phyloP scores from a whole-genome alignment of 257 asterid genomes.

The Fraxinus quadrangulata region DNA sequence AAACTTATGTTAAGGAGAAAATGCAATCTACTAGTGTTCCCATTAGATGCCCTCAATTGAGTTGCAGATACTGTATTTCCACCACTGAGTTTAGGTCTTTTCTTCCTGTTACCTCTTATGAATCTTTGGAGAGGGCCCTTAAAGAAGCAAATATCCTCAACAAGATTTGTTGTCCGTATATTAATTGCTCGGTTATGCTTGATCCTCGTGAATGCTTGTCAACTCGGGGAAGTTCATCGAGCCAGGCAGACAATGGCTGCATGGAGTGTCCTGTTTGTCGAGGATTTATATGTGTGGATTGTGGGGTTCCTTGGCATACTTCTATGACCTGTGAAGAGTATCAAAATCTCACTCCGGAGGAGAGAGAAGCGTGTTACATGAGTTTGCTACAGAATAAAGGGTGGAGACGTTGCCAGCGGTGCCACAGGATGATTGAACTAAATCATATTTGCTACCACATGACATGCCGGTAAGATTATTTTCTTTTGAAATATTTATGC shows the following conservation, averaged over 20 bases:
- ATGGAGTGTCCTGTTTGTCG: constrained; percentile 81
- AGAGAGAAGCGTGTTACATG: constrained; percentile 56
- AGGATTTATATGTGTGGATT: constrained; percentile 67
- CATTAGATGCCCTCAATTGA: constrained; percentile 70
- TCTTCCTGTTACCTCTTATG: constrained; percentile 73
- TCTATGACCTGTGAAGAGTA: constrained; percentile 80
- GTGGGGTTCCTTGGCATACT: constrained; percentile 89
- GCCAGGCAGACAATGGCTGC: constrained; percentile 52
- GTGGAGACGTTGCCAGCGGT: constrained; percentile 74
- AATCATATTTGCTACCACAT: constrained; percentile 73
- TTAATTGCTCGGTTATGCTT: constrained; percentile 70
- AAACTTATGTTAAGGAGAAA: constrained; percentile 76
- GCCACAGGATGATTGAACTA: constrained; percentile 70
- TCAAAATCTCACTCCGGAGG: constrained; percentile 61
- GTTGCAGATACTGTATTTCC: constrained; percentile 75
- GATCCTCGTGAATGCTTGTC: constrained; percentile 66
- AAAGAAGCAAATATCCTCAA: constrained; percentile 46
- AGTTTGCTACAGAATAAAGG: constrained; percentile 53
- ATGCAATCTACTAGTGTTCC: constrained; percentile 60
- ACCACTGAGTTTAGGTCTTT: constrained; percentile 59
- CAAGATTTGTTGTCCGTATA: constrained; percentile 64
- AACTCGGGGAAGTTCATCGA: constrained; percentile 53
- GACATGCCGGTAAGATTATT: constrained; percentile 67
- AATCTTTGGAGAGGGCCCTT: constrained; percentile 61
- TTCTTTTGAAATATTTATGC: constrained; percentile 6